Evolutionary conservation across 805 yeast genomes (phyloP).

Genomic region (Metahyphopichia silvanorum): DNA sequence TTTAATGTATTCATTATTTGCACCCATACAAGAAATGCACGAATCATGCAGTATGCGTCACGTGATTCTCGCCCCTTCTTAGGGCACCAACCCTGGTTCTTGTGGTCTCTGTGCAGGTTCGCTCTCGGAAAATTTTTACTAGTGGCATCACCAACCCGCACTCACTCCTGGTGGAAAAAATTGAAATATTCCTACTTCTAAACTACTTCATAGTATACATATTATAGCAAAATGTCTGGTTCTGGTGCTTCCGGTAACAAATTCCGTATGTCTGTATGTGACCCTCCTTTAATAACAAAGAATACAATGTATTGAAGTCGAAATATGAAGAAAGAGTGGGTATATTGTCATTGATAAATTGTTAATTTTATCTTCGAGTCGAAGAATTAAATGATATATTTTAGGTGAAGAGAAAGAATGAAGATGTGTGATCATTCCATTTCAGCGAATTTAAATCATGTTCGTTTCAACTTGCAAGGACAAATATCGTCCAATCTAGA

Average conservation of each 20-base stretch:
- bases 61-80: too few relatives aligned
- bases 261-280: constrained; percentile 98
- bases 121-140: background rate
- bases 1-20: too few relatives aligned
- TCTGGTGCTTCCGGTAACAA: constrained; percentile 99
- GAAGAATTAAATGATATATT: background rate
- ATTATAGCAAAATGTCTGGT: constrained; percentile 62
- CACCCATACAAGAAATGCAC: too few relatives aligned
- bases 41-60: too few relatives aligned
- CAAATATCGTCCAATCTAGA: background rate
- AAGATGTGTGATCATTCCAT: background rate
- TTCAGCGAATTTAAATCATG: background rate
- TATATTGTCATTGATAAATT: background rate
- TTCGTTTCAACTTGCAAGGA: too few relatives aligned
- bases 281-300: too few relatives aligned
- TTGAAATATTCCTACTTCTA: background rate
- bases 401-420: background rate
- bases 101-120: background rate
- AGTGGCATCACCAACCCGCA: constrained; percentile 1
- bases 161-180: constrained; percentile 1
- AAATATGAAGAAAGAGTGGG: too few relatives aligned
- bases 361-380: too few relatives aligned
- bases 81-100: background rate
- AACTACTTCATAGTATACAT: background rate
- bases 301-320: too few relatives aligned